Conservation (phyloP, 2,329 filamentous ascomycete species). For the Colletotrichum sp. region DNA sequence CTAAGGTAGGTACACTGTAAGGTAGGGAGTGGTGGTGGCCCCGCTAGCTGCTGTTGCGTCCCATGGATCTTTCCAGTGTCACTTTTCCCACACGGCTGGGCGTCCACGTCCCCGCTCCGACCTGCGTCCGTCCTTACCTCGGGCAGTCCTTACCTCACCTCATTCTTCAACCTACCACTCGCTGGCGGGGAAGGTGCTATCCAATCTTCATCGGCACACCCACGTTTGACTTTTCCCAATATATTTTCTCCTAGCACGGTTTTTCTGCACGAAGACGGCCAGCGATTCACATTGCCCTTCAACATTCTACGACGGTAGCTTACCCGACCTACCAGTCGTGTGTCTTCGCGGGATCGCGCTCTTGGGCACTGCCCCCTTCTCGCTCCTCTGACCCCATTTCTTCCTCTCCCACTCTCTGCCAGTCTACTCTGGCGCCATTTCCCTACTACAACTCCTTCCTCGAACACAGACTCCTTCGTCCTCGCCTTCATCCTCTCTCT, state of each 20-base stretch:
- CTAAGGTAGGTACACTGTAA: no score
- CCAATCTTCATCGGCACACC: neutral
- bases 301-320: neutral
- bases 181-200: neutral
- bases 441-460: neutral
- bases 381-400: neutral
- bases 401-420: neutral
- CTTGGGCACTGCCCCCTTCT: neutral
- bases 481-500: neutral
- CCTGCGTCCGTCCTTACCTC: neutral
- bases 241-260: neutral
- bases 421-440: neutral
- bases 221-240: neutral
- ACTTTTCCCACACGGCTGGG: neutral
- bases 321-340: neutral
- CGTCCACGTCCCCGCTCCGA: no score
- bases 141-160: neutral
- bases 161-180: neutral
- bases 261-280: neutral
- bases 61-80: neutral
- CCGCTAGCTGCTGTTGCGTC: neutral
- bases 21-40: neutral
- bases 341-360: neutral
- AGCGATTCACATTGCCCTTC: neutral
- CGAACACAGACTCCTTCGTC: neutral